Conservation (phyloP, 2,329 filamentous ascomycete species). For the Metarhizium robertsii region DNA sequence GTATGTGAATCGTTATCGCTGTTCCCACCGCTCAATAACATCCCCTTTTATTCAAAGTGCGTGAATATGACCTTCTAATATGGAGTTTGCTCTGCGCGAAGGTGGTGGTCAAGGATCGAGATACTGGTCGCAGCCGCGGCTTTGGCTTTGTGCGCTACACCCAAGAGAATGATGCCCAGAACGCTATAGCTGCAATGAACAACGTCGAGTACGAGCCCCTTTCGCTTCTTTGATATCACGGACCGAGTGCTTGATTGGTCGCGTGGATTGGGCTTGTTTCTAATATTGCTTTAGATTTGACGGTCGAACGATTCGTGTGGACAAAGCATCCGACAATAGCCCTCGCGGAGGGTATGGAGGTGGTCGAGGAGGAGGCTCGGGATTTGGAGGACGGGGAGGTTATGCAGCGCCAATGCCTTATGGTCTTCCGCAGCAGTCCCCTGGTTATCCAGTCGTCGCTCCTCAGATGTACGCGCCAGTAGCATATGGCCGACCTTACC, state of each 20-base stretch:
- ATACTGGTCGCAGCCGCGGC: conserved; percentile 91
- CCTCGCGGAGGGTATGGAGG: conserved; percentile 38
- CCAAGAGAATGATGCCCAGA: conserved; percentile 65
- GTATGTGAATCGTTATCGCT: background rate
- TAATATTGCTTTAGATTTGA: conserved; percentile 58
- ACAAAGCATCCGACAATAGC: conserved; percentile 81
- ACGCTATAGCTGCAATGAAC: conserved; percentile 72
- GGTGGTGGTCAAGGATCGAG: conserved; percentile 96
- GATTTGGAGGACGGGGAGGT: conserved; percentile 35
- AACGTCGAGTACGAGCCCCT: conserved; percentile 66
- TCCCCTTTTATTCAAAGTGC: background rate
- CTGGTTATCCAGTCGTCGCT: conserved; percentile 22
- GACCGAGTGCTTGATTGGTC: conserved; percentile 2
- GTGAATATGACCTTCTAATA: conserved; percentile 13
- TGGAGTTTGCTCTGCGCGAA: conserved; percentile 26
- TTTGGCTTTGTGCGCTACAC: conserved; percentile 94
- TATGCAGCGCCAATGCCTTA: conserved; percentile 33
- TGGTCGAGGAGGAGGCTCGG: conserved; percentile 27
- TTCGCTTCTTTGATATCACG: conserved; percentile 12
- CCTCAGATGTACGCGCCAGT: conserved; percentile 29
- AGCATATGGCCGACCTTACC: conserved; percentile 29
- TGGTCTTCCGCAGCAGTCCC: conserved; percentile 26
- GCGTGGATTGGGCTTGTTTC: conserved; percentile 2
- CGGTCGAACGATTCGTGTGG: conserved; percentile 86
- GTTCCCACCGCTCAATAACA: background rate